phyloP scores from a whole-genome alignment of 305 asterid species.

The Rubia balearica region DNA sequence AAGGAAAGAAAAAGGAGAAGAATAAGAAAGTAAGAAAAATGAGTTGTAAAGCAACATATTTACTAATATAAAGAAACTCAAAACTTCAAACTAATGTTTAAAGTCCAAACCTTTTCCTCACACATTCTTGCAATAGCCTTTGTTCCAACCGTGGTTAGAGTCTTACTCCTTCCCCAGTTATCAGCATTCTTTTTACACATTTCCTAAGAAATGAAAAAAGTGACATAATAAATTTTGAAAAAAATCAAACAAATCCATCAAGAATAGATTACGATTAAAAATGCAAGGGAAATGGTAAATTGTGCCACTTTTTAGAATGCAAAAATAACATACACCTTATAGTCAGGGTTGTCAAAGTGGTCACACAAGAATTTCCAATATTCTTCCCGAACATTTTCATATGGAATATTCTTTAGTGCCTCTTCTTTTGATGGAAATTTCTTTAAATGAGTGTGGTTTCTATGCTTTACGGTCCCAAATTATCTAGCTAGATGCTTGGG shows the following conservation, averaged over 20 bases:
- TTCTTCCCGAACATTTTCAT: background rate
- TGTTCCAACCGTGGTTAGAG: background rate
- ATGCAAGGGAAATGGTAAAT: too few species aligned
- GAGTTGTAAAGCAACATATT: too few species aligned
- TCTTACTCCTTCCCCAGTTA: background rate
- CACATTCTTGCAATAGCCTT: background rate
- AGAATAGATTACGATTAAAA: background rate
- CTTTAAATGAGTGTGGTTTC: background rate
- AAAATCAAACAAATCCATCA: too few species aligned
- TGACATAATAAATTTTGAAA: too few species aligned
- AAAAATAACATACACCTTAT: background rate
- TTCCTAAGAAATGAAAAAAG: background rate
- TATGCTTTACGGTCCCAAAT: background rate
- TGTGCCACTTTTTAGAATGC: too few species aligned
- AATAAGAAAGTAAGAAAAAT: too few species aligned
- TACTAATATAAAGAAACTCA: too few species aligned
- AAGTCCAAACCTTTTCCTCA: background rate
- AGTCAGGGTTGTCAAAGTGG: background rate
- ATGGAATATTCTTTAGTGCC: background rate
- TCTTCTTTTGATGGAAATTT: background rate
- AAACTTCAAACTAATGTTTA: too few species aligned
- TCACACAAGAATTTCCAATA: background rate
- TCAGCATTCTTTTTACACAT: background rate
- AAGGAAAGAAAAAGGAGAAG: too few species aligned
- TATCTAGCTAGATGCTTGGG: background rate